phyloP scores from a whole-genome alignment of 495 filamentous ascomycete genomes.

The Recurvomyces mirabilis region DNA sequence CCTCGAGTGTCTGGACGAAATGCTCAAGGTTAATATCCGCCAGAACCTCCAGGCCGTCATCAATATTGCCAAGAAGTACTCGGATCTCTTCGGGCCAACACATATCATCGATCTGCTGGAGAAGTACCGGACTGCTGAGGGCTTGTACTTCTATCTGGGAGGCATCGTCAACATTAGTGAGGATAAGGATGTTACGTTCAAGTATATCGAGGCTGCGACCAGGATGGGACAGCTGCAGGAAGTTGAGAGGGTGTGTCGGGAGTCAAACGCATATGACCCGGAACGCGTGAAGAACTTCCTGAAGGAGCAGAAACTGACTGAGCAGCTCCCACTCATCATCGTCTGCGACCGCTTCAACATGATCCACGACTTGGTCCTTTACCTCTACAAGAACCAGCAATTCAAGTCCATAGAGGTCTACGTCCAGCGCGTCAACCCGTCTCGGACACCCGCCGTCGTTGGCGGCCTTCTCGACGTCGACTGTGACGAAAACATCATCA shows the following conservation, averaged over 20 bases:
- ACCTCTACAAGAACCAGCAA: conserved; percentile 97
- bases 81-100: conserved; percentile 84
- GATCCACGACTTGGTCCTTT: conserved; percentile 90
- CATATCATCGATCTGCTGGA: conserved; percentile 88
- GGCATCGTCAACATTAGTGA: conserved; percentile 96
- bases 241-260: conserved; percentile 92
- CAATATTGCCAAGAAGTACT: conserved; percentile 93
- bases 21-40: conserved; percentile 91
- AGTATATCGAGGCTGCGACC: conserved; percentile 97
- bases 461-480: conserved; percentile 95
- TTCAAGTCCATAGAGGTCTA: conserved; percentile 99
- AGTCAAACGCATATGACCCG: conserved; percentile 46
- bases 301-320: conserved; percentile 84
- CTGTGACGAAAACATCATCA: conserved; percentile 92
- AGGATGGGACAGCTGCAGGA: conserved; percentile 84
- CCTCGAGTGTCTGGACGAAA: conserved; percentile 85
- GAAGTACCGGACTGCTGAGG: conserved; percentile 92
- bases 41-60: conserved; percentile 92
- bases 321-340: conserved; percentile 93
- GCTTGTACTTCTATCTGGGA: conserved; percentile 94
- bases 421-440: conserved; percentile 95
- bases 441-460: conserved; percentile 85
- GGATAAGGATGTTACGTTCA: conserved; percentile 93
- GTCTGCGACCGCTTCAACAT: conserved; percentile 99
- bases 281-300: conserved; percentile 98